Base-by-base conservation (phyloP, 179 eudicot species). In the Beta corolliflora region DNA sequence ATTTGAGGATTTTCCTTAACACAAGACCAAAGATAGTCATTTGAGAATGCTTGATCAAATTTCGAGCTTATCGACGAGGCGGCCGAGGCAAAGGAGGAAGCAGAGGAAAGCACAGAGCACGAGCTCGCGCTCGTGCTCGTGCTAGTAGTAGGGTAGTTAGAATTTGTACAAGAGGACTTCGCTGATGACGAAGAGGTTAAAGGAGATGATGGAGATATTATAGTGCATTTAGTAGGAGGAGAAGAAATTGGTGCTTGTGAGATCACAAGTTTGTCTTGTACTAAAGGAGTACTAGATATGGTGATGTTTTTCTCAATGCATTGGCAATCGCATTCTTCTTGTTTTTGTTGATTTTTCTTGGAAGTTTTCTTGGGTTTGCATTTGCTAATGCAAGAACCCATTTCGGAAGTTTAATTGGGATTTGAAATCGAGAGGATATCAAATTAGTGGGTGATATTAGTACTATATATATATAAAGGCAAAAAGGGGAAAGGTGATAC, bases 331-430 rank as follows among this genome's bases (percentile, higher is more conserved):
- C 80, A 59, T 76, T 63, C 77, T 52, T 80, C 73, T 64, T 65
- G 63, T 53, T 81, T 63, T 31, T 76, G 16, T 50, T 52, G 76
- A 44, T 63, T 67, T 53, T 80, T 82, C 18, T 76, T 71, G 69
- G 80, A 69, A 70, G 77, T 21, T 77, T 86, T 89, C 85, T 88
- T 91, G 80, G 91, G 87, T 36, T 81, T 89, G 88, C 91, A 93
- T 87, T 89, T 93, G 88, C 93, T 91, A 78, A 93, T 86, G 88
- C 97, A 93, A 81, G 89, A 85, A 69, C 95, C 97, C 97, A 93
- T 92, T 76, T 75, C 21, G 67, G 36, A 52, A n/a, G 44, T 13
- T 75, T 31, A 31, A 31, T 31, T 21, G 75, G 69, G 74, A 7
- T 68, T 63, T 54, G 81, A 73, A 65, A 11, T 58, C 69, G 55